A percentile compares a stretch with the other conserved stretches of the same genome.
phyloP scores from a whole-genome alignment of 805 yeast species.

The Blastobotrys parvus region DNA sequence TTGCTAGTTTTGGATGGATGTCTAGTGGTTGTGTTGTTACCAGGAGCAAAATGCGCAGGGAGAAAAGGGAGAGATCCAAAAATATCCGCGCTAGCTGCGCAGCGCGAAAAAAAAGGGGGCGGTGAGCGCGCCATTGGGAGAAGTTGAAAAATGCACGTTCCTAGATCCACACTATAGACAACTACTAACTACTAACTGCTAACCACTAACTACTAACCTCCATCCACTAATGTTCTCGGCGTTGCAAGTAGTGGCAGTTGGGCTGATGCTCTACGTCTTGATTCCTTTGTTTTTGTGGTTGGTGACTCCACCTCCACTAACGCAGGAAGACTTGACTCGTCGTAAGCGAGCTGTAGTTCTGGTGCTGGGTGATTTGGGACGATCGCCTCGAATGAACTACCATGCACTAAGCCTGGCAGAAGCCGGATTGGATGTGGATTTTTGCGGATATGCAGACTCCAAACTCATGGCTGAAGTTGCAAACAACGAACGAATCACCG shows the following conservation, averaged over 20 bases:
- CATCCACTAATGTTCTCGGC: no score
- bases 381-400: conserved; percentile 89
- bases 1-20: no score
- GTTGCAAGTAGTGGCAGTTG: conserved; percentile 9
- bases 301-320: conserved; percentile 8
- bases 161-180: no score
- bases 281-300: conserved; percentile 16
- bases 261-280: conserved; percentile 14
- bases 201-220: no score
- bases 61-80: no score
- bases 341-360: conserved; percentile 58
- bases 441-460: conserved; percentile 62
- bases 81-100: no score
- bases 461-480: conserved; percentile 17
- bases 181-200: no score
- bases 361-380: conserved; percentile 90
- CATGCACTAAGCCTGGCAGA: conserved; percentile 75
- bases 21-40: no score
- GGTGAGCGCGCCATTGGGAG: no score
- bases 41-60: no score
- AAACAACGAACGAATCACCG: conserved; percentile 20
- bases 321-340: conserved; percentile 14
- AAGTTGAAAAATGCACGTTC: no score
- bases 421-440: conserved; percentile 61
- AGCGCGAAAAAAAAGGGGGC: no score